Evolutionary conservation across 768 basidiomycete genomes (phyloP).

Genomic region (Agaricus blazei): DNA sequence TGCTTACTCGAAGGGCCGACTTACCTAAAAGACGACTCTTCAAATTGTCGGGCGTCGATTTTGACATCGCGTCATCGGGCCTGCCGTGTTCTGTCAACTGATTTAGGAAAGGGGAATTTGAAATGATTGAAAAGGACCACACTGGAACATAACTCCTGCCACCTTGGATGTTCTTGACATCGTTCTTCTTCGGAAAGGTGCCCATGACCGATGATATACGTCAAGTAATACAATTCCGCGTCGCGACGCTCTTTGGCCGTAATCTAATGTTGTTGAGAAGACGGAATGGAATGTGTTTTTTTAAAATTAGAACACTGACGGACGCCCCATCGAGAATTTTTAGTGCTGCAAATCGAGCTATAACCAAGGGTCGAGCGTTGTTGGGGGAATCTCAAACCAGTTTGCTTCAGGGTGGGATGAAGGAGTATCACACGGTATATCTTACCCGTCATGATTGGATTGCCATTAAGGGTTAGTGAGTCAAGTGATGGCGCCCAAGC

Average conservation of each 20-base stretch:
- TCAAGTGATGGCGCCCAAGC: constrained; percentile 67
- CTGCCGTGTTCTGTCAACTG: constrained; percentile 49
- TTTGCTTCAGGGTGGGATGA: constrained; percentile 3
- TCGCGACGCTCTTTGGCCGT: constrained; percentile 69
- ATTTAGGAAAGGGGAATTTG: not conserved
- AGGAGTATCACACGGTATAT: constrained; percentile 6
- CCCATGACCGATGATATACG: constrained; percentile 48
- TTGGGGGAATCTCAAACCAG: constrained; percentile 32
- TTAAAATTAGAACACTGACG: constrained; percentile 34
- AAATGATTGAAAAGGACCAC: constrained; percentile 17
- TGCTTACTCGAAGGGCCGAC: constrained; percentile 14
- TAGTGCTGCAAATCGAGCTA: constrained; percentile 68
- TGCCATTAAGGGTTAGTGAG: constrained; percentile 55
- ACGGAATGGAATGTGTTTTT: not conserved
- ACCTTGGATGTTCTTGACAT: constrained; percentile 54
- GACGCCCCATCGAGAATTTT: constrained; percentile 54
- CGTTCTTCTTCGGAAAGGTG: constrained; percentile 38
- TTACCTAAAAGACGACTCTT: constrained; percentile 58
- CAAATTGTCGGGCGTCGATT: constrained; percentile 43
- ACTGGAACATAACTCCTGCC: constrained; percentile 62
- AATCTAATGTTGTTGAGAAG: constrained; percentile 39
- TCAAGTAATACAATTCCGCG: constrained; percentile 79
- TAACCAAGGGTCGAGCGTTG: constrained; percentile 51
- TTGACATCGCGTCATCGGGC: constrained; percentile 31
- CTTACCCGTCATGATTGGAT: constrained; percentile 58